Evolutionary conservation across 192 early-diverging fungal species (phyloP), one percentile per base, ranked within the genome.

Genomic region (Geranomyces michiganensis): DNA sequence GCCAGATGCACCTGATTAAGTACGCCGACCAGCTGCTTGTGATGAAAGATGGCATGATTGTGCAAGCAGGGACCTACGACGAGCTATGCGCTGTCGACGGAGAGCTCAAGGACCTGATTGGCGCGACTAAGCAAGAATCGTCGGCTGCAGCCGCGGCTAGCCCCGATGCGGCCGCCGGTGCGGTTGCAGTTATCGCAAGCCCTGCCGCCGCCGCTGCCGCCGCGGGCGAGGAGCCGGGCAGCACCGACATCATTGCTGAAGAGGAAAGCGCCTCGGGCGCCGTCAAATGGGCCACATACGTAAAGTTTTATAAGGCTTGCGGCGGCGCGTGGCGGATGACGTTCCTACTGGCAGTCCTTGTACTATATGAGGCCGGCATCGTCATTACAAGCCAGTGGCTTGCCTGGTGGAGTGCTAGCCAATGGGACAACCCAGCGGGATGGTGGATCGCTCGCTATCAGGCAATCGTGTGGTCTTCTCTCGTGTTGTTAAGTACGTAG

Each of bases 1-100:
- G 94, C 73, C 76, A 82, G 41, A 79, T 93, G 7, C 84, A 89
- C 51, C 72, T 89, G 36, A 64, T 95, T 49, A 89, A 90, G 2
- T 74, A 82, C 26, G 88, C 87, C 22, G 88, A 92, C 63, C 84
- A 87, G 61, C 72, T 94, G 12, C 64, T 93, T 17, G 83, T 83
- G 19, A 65, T 95, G 36, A 82, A 89, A 32, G 78, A 91, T 9
- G 90, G 92, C 19, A 56, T 64, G 31, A 79, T 95, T 47, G 77
- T 76, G 7, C 88, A 88, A 69, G 76, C 81, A 24, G 92, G 85
- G 21, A 78, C 75, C 0, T 88, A 78, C 56, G 75, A 76, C 0
- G 82, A 90, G 43, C 70, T 92, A 47, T 79, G 82, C 71, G 27
- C 68, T 53, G 12, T 41, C 31, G 26, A 68, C 21, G 70, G 70